Conservation (phyloP, 257 asterid species). For the Jaltomata sinuosa region DNA sequence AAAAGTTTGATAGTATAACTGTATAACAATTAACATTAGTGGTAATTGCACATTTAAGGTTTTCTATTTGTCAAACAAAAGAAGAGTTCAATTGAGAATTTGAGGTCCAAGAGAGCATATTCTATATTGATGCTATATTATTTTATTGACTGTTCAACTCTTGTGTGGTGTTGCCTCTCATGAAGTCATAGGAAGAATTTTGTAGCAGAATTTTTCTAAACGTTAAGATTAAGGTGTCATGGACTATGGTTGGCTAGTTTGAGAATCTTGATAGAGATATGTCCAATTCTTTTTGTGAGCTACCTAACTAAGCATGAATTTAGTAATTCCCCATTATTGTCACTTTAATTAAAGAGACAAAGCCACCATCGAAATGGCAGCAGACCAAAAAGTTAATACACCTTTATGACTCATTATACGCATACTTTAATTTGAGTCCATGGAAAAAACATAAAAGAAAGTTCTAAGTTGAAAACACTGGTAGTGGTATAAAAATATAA, state of each 20-base stretch:
- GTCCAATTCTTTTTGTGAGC: not conserved
- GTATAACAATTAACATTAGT: not conserved
- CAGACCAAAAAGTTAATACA: not conserved
- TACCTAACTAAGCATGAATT: not conserved
- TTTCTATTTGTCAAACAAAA: not conserved
- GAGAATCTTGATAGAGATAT: not conserved
- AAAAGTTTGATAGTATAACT: not conserved
- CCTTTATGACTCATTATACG: not conserved
- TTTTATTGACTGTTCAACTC: not conserved
- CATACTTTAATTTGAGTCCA: not conserved
- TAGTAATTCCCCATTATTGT: not conserved
- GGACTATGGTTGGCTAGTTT: not conserved
- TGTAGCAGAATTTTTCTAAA: not conserved
- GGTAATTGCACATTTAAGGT: not conserved
- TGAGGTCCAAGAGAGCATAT: not conserved
- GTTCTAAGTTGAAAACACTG: not conserved
- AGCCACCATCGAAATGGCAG: not conserved
- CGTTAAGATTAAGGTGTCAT: not conserved
- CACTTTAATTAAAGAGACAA: not conserved
- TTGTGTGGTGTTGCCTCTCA: not conserved
- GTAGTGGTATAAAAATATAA: not conserved
- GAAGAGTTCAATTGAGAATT: not conserved
- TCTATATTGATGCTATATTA: not conserved
- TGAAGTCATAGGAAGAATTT: not conserved
- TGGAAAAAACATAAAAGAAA: not conserved